Percentiles rank a stretch among this genome's conserved stretches.
Conservation (phyloP, 2,329 filamentous ascomycete species). For the Colletotrichum somersetense region DNA sequence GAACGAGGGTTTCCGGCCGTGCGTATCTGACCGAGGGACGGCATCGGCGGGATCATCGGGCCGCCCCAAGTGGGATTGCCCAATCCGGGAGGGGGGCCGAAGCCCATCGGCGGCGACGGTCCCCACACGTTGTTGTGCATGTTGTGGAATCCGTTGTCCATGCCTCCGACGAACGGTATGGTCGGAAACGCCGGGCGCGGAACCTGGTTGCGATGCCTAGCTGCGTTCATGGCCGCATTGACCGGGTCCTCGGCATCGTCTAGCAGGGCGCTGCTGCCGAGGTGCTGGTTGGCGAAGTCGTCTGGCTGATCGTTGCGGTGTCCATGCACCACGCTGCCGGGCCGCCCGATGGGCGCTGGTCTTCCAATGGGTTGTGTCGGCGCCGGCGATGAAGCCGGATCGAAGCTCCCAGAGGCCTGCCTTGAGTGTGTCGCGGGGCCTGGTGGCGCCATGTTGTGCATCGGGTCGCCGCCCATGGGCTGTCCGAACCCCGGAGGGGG, state of each 20-base stretch:
- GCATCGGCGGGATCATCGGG: conserved; percentile 35
- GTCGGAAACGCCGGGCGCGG: conserved; percentile 61
- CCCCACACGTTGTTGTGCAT: conserved; percentile 59
- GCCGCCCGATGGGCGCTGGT: conserved; percentile 89
- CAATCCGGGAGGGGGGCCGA: conserved; percentile 61
- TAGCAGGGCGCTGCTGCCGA: conserved; percentile 91
- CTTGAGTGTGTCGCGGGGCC: conserved; percentile 74
- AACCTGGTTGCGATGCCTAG: conserved; percentile 61
- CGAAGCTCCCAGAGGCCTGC: conserved; percentile 79
- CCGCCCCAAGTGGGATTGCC: conserved; percentile 55
- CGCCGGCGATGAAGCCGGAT: conserved; percentile 60
- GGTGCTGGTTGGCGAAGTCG: conserved; percentile 80
- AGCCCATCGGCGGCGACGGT: conserved; percentile 48
- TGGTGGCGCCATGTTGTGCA: conserved; percentile 57
- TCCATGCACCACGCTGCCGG: conserved; percentile 76
- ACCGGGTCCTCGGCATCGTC: conserved; percentile 76
- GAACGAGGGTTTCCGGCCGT: conserved; percentile 36
- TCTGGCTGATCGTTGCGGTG: conserved; percentile 67
- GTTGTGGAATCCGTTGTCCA: conserved; percentile 55
- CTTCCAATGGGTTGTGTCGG: conserved; percentile 81
- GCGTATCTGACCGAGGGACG: conserved; percentile 30
- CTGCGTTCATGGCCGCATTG: conserved; percentile 46
- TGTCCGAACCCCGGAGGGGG: conserved; percentile 68
- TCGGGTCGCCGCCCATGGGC: conserved; percentile 54
- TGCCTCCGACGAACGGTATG: conserved; percentile 49